Evolutionary conservation across 495 filamentous ascomycete species (phyloP).

Genomic region (Penicillium roqueforti): DNA sequence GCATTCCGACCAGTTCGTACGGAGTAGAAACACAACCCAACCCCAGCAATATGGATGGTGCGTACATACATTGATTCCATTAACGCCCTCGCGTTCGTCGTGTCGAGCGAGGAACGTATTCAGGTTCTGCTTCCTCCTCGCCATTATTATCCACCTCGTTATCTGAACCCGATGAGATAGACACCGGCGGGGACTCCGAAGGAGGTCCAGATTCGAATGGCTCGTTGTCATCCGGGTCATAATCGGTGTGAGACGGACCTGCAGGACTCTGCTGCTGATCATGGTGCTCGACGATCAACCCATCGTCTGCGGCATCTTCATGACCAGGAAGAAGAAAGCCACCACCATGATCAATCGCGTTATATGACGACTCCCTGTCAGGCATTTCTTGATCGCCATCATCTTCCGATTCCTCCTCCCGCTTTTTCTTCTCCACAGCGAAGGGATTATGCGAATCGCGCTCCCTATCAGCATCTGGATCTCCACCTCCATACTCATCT

Average conservation of each 20-base stretch:
- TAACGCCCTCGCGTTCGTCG: conserved; percentile 23
- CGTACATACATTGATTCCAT: neutral
- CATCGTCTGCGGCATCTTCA: conserved; percentile 27
- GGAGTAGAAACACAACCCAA: neutral
- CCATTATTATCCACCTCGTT: conserved; percentile 10
- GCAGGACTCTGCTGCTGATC: conserved; percentile 5
- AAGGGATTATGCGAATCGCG: conserved; percentile 41
- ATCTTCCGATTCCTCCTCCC: conserved; percentile 5
- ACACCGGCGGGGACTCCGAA: neutral
- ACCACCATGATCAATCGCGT: conserved; percentile 31
- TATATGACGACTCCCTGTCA: conserved; percentile 11
- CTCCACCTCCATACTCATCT: conserved; percentile 69
- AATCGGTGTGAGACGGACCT: neutral
- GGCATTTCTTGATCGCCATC: conserved; percentile 6
- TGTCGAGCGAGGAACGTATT: conserved; percentile 20
- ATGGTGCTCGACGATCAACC: conserved; percentile 31
- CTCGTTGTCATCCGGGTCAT: neutral
- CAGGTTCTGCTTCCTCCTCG: conserved; percentile 10
- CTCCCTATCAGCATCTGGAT: conserved; percentile 31
- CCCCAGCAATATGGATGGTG: neutral
- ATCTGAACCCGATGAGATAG: neutral
- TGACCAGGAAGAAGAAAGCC: conserved; percentile 32
- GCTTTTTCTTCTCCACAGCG: conserved; percentile 16
- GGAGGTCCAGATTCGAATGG: neutral
- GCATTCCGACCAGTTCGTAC: too few species aligned